phyloP scores from a whole-genome alignment of 768 basidiomycete species.

The Erythrobasidium yunnanense region DNA sequence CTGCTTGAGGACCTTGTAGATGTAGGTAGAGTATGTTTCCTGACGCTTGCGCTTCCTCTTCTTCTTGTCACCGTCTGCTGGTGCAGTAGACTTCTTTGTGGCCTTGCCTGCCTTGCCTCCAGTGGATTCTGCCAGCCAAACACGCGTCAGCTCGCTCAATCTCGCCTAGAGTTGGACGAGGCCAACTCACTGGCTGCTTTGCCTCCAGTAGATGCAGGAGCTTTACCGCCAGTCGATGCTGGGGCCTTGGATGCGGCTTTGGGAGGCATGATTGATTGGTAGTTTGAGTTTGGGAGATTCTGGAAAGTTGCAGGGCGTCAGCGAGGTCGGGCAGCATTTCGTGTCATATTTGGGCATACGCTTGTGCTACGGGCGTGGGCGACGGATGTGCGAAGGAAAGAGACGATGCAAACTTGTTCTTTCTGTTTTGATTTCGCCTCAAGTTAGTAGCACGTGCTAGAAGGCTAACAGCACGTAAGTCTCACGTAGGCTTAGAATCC shows the following conservation, averaged over 20 bases:
- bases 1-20: constrained; percentile 93
- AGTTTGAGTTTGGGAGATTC: constrained; percentile 13
- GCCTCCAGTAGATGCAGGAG: constrained; percentile 32
- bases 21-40: constrained; percentile 80
- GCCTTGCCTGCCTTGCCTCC: constrained; percentile 26
- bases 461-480: too few species aligned
- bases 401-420: too few species aligned
- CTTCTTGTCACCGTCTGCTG: constrained; percentile 49
- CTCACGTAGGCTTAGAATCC: too few species aligned
- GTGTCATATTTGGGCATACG: too few species aligned
- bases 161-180: not conserved
- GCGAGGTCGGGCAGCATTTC: too few species aligned
- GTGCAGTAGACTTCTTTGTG: constrained; percentile 24
- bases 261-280: constrained; percentile 49
- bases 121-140: constrained; percentile 17
- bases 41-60: constrained; percentile 57
- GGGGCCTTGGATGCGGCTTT: constrained; percentile 26
- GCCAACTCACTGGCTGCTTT: constrained; percentile 18
- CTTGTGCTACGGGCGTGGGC: too few species aligned
- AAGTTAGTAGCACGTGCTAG: too few species aligned
- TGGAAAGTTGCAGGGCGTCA: too few species aligned
- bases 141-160: not conserved
- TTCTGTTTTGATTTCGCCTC: too few species aligned
- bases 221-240: constrained; percentile 47
- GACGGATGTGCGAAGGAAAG: too few species aligned